Evolutionary conservation across 768 basidiomycete species (phyloP), one percentile per base, ranked within the genome.

Genomic region (Suillus weaverae): DNA sequence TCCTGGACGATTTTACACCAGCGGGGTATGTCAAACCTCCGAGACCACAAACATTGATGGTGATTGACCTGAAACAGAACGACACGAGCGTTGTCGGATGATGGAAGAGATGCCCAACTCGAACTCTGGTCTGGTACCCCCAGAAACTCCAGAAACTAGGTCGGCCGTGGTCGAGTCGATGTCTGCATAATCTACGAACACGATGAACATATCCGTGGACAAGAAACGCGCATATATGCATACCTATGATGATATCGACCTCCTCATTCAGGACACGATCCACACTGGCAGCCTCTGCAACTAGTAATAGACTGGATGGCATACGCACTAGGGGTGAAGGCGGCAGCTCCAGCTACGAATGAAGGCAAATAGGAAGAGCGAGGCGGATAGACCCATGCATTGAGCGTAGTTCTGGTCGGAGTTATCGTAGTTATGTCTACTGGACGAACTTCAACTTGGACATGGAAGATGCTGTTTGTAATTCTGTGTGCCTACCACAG

Each of bases 71-170:
- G 64, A 35, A 54, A 50, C 41, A 43, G 41, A 43, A 51, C 59
- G 46, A 44, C 39, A 54, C 35, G 16, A 20, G 1, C 14, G 13
- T 7, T 32, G 5, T 36, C 22, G 20, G 38, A 22, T n/a, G 26
- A 30, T 3, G 13, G n/a, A 43, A 8, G 35, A 2, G 10, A 4
- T 20, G 67, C 71, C 39, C 67, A 84, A 89, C 78, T 87, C 74
- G 72, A 92, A 87, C 65, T 85, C 83, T 59, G 18, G 92, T 90
- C 71, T 92, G 91, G 36, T 82, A 83, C 41, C 86, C 82, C 91
- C 90, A 92, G 22, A 83, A 84, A 62, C 85, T 88, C 91, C 90
- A 92, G 4, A 91, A 73, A 67, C 86, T 82, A 0, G 91, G 91
- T 90, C 90, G 92, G 5, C 91, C 90, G 69, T 92, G 91, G 0